Percentiles rank a stretch among this genome's conserved stretches.
Conservation (phyloP, 768 basidiomycete genomes). For the Peribolospora baueri region DNA sequence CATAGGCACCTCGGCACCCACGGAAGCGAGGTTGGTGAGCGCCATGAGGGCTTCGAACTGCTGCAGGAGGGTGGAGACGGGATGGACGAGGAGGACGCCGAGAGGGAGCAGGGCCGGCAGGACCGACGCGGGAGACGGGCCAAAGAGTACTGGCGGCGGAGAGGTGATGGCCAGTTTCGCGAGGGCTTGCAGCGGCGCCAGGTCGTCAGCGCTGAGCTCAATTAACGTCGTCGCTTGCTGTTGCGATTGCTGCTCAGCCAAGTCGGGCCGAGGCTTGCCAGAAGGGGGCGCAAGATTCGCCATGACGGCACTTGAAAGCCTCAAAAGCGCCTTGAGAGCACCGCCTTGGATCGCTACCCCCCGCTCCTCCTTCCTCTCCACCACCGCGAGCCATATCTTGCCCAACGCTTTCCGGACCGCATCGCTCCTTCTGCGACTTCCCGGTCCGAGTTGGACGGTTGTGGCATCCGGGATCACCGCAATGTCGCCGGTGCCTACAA, state of each 20-base stretch:
- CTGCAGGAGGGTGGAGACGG: constrained; percentile 55
- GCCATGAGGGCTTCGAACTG: constrained; percentile 89
- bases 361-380: too few species aligned
- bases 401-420: too few species aligned
- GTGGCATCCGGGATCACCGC: constrained; percentile 28
- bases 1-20: constrained; percentile 37
- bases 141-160: constrained; percentile 72
- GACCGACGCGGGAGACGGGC: constrained; percentile 51
- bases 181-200: constrained; percentile 49
- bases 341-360: too few species aligned
- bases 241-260: too few species aligned
- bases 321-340: too few species aligned
- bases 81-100: constrained; percentile 29
- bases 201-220: neutral
- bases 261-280: too few species aligned
- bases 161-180: constrained; percentile 84
- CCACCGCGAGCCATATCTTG: too few species aligned
- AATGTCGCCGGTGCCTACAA: constrained; percentile 4
- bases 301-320: too few species aligned
- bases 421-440: too few species aligned
- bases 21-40: constrained; percentile 75
- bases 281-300: too few species aligned
- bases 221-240: too few species aligned
- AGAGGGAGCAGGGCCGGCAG: neutral
- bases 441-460: too few species aligned